Base-by-base conservation (phyloP, 1,139 yeast genomes). In the Geotrichum aggregatum region DNA sequence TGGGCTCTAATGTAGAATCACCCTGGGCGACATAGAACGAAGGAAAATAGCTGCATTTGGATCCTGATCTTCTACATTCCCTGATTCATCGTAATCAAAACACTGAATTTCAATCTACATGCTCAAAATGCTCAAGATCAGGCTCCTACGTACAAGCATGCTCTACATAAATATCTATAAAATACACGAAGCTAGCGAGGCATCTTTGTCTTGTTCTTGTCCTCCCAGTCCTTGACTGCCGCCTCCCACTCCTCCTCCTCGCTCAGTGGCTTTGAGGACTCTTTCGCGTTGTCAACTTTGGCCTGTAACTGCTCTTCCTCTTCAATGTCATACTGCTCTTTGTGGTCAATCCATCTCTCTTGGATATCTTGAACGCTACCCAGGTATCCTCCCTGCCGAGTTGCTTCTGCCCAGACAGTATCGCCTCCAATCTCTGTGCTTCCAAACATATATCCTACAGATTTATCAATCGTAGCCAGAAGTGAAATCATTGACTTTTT, bases 371-470 rank as follows among this genome's bases (percentile, higher is more conserved):
- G 74, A 49, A 74, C 76, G 2, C 77, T 79, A 0, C 76, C 74
- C 16, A 67, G 58, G 50, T 72, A 69, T 1, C 89, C 87, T 4
- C 83, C 81, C 61, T 87, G 92, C 57, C 98, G 76, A 0, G 92
- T 79, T 0, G 97, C 96, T 61, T 91, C 96, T 14, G 91, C 86
- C 98, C 98, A 94, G 2, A 92, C 82, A 0, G 94, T 79, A 66
- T 94, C 99, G 16, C 98, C 98, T 2, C 97, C 96, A 13, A 91
- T 76, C 61, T 94, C 99, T 33, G 89, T 85, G 1, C 89, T 73
- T 0, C 99, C 99, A 72, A 87, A 89, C 60, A 87, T 78, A 66
- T 94, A 94, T 0, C 99, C 99, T 60, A 84, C 87, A 1, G 97
- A 94, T 65, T 86, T 88, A 65, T 94, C 99, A 13, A 94, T 80